A percentile compares a stretch with the other conserved stretches of the same genome.
Conservation (phyloP, 2,329 filamentous ascomycete species). For the Plectosphaerella sp. region DNA sequence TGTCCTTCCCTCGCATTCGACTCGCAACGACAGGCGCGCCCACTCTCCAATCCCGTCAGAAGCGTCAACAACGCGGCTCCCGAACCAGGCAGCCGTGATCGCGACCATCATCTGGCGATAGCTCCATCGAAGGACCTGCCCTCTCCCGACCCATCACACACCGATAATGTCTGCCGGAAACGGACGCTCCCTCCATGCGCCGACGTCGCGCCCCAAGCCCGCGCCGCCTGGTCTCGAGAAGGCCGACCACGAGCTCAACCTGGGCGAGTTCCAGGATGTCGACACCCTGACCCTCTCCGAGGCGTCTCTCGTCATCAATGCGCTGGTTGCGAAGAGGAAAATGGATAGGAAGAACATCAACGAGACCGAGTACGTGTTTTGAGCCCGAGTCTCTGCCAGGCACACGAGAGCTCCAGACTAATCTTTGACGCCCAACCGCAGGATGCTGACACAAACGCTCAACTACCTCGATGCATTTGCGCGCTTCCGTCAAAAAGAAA, state of each 20-base stretch:
- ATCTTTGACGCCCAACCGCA: slow-evolving; percentile 20
- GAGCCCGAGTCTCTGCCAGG: neutral
- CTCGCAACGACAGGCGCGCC: too few relatives aligned
- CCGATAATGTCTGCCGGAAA: neutral
- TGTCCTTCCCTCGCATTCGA: too few relatives aligned
- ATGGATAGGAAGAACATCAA: slow-evolving; percentile 78
- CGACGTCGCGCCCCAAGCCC: slow-evolving; percentile 63
- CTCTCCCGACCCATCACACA: too few relatives aligned
- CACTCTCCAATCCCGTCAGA: too few relatives aligned
- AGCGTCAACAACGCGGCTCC: too few relatives aligned
- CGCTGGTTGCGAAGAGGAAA: slow-evolving; percentile 75
- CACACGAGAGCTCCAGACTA: too few relatives aligned
- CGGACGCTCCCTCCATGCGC: neutral
- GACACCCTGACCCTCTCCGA: slow-evolving; percentile 91
- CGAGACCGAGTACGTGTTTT: slow-evolving; percentile 67
- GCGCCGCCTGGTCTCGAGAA: slow-evolving; percentile 78
- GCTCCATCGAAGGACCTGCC: neutral
- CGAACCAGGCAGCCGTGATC: too few relatives aligned
- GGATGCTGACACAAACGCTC: slow-evolving; percentile 79
- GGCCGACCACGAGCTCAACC: slow-evolving; percentile 72
- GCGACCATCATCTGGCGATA: too few relatives aligned
- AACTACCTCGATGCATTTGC: slow-evolving; percentile 94
- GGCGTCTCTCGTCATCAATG: slow-evolving; percentile 86
- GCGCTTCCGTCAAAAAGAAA: slow-evolving; percentile 92
- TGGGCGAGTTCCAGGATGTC: slow-evolving; percentile 91